These are phyloP conservation scores for Oryza glumipatula DNA, from an alignment of 176 grass and related monocot genomes.

Conservation along the genomic window DNA sequence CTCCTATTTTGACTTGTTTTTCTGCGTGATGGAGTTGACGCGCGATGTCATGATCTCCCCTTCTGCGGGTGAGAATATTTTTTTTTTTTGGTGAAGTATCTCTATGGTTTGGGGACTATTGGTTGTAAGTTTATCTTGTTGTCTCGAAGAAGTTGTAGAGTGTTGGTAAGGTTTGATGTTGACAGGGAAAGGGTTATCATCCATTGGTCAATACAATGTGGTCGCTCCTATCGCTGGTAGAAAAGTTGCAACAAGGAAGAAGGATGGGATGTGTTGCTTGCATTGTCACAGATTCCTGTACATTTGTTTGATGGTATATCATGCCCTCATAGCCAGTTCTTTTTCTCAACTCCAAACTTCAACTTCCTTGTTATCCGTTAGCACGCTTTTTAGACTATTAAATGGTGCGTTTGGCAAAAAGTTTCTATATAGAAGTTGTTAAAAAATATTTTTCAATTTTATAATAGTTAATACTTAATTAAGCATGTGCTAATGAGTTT, in stretches of 20 bases:
- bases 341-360: too few relatives aligned
- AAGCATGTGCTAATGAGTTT: too few relatives aligned
- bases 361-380: too few relatives aligned
- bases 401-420: too few relatives aligned
- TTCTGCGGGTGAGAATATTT: background rate
- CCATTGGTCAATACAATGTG: background rate
- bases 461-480: too few relatives aligned
- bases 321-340: background rate
- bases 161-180: background rate
- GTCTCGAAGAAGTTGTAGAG: background rate
- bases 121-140: background rate
- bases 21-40: background rate
- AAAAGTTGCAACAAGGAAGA: conserved; percentile 1
- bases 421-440: too few relatives aligned
- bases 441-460: too few relatives aligned
- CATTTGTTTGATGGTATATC: background rate
- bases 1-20: background rate
- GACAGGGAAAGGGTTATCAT: background rate
- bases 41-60: background rate
- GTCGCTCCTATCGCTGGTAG: background rate
- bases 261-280: background rate
- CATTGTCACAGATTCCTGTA: background rate
- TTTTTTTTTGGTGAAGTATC: background rate
- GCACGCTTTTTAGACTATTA: too few relatives aligned
- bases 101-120: conserved; percentile 14